Percentiles rank a stretch among this genome's conserved stretches.
These are phyloP conservation scores for Neoboletus brunneissimus DNA, from an alignment of 768 basidiomycete genomes.

Conservation along the genomic window DNA sequence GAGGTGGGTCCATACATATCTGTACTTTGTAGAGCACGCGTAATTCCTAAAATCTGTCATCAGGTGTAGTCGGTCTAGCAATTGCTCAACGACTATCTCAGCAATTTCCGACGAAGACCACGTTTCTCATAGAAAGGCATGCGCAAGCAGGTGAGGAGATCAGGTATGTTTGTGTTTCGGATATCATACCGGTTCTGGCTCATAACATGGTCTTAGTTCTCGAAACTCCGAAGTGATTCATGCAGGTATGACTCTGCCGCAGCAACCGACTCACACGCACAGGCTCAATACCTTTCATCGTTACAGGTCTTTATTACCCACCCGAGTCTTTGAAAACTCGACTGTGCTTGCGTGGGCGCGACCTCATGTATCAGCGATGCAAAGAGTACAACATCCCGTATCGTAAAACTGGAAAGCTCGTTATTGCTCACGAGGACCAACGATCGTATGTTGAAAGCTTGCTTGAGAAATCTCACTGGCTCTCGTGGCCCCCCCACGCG, in stretches of 20 bases:
- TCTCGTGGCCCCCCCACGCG: constrained; percentile 51
- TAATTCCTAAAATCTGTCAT: background rate
- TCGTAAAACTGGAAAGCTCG: constrained; percentile 81
- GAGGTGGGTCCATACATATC: constrained; percentile 46
- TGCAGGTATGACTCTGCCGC: constrained; percentile 49
- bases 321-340: constrained; percentile 77
- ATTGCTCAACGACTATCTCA: constrained; percentile 72
- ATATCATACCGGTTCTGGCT: background rate
- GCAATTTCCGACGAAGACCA: constrained; percentile 63
- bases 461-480: constrained; percentile 54
- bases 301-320: constrained; percentile 80
- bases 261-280: background rate
- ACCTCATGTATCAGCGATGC: constrained; percentile 81
- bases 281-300: background rate
- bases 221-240: constrained; percentile 96
- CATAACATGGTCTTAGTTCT: constrained; percentile 48
- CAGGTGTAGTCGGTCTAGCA: constrained; percentile 83
- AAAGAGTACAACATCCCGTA: constrained; percentile 56
- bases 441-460: constrained; percentile 67
- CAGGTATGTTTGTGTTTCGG: constrained; percentile 45
- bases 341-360: constrained; percentile 82
- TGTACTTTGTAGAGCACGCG: background rate
- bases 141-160: constrained; percentile 77
- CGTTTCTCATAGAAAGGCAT: constrained; percentile 80
- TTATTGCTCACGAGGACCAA: constrained; percentile 75